Percentiles rank a stretch among this genome's conserved stretches.
phyloP scores from a whole-genome alignment of 257 asterid species.

The Verbena officinalis region DNA sequence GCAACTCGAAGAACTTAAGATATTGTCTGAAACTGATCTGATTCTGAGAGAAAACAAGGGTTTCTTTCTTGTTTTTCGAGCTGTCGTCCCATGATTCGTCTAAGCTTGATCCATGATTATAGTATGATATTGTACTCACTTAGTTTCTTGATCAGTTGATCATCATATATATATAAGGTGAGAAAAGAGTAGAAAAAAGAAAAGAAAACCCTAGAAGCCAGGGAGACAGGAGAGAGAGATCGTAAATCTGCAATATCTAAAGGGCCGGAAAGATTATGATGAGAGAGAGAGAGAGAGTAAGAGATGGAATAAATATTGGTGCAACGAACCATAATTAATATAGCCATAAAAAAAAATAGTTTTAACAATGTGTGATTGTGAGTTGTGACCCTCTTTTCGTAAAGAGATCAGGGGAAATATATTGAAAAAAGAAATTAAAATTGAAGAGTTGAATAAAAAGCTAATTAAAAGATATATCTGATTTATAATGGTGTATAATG shows the following conservation, averaged over 20 bases:
- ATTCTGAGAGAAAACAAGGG: slow-evolving; percentile 24
- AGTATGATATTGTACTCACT: background rate
- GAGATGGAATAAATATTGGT: slow-evolving; percentile 25
- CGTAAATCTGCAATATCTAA: slow-evolving; percentile 30
- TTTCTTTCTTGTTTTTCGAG: slow-evolving; percentile 19
- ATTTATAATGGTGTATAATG: too few relatives aligned
- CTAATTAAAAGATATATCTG: too few relatives aligned
- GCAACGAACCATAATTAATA: slow-evolving; percentile 29
- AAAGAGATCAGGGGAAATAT: slow-evolving; percentile 10
- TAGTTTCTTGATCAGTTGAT: background rate
- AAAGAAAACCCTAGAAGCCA: slow-evolving; percentile 66
- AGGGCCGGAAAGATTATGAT: slow-evolving; percentile 37
- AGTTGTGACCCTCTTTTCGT: slow-evolving; percentile 21
- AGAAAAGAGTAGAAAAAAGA: too few relatives aligned
- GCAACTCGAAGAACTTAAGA: slow-evolving; percentile 9
- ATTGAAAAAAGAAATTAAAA: too few relatives aligned
- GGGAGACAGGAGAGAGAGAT: slow-evolving; percentile 26
- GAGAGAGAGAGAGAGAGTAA: slow-evolving; percentile 25
- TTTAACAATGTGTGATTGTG: background rate
- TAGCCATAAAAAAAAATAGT: background rate
- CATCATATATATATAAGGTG: slow-evolving; percentile 13
- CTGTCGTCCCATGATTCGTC: slow-evolving; percentile 23
- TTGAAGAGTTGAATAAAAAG: too few relatives aligned
- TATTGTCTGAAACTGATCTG: slow-evolving; percentile 6
- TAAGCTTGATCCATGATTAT: slow-evolving; percentile 8